Percentiles rank a stretch among this genome's conserved stretches.
Conservation (phyloP, 2,329 filamentous ascomycete genomes). For the Sphaerulina populicola region DNA sequence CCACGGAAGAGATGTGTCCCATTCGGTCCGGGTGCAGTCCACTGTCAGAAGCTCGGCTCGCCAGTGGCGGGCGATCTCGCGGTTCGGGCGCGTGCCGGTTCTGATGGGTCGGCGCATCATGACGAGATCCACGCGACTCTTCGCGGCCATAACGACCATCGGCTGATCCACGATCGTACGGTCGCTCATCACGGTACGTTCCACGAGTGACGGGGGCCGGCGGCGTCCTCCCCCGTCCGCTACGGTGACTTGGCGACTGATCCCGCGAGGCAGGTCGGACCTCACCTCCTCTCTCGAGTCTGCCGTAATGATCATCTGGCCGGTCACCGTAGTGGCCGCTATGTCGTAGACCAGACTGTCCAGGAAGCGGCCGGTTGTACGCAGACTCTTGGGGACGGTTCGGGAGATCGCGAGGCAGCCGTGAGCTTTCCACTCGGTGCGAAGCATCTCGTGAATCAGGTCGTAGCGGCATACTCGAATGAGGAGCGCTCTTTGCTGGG, state of each 20-base stretch:
- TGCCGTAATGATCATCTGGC: slow-evolving; percentile 36
- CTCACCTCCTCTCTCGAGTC: slow-evolving; percentile 39
- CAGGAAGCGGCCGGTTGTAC: slow-evolving; percentile 13
- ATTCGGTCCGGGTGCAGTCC: slow-evolving; percentile 18
- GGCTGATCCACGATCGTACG: slow-evolving; percentile 11
- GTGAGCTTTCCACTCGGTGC: slow-evolving; percentile 25
- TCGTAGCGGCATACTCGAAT: slow-evolving; percentile 24
- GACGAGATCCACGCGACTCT: slow-evolving; percentile 14
- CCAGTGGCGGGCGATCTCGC: slow-evolving; percentile 12
- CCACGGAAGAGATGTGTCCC: slow-evolving; percentile 15
- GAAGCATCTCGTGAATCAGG: slow-evolving; percentile 30
- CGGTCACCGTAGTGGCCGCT: slow-evolving; percentile 28
- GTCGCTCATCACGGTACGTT: slow-evolving; percentile 18
- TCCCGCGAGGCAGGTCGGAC: slow-evolving; percentile 32
- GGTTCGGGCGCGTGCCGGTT: slow-evolving; percentile 9
- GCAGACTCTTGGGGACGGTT: slow-evolving; percentile 18
- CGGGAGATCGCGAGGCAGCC: slow-evolving; percentile 42
- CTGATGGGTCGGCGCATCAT: slow-evolving; percentile 12
- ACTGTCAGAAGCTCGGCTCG: slow-evolving; percentile 11
- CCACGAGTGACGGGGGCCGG: slow-evolving; percentile 7
- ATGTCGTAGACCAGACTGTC: slow-evolving; percentile 1
- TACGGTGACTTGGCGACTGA: slow-evolving; percentile 33
- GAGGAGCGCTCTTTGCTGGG: slow-evolving; percentile 15
- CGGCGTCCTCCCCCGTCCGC: slow-evolving; percentile 34
- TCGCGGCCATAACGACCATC: slow-evolving; percentile 16